Conservation (phyloP, 2,329 filamentous ascomycete genomes). For the Pseudogymnoascus sp. region DNA sequence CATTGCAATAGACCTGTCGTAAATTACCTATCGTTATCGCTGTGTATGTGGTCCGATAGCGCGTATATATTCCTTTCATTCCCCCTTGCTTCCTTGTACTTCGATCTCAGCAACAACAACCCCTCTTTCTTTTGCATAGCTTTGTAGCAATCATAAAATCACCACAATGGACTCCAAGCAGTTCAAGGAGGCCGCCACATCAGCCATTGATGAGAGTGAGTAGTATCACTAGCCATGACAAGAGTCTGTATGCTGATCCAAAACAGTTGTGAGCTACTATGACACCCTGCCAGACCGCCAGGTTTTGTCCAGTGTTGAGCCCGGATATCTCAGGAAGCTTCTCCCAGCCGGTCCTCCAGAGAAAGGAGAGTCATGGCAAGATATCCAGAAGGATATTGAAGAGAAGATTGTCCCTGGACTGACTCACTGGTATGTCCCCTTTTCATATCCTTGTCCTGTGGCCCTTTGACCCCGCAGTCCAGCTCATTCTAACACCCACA, state of each 20-base stretch:
- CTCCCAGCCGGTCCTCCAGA: conserved; percentile 61
- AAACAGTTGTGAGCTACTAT: conserved; percentile 72
- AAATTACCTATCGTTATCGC: conserved; percentile 2
- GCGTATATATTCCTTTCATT: background rate
- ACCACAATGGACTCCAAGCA: conserved; percentile 65
- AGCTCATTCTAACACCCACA: conserved; percentile 18
- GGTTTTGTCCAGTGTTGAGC: conserved; percentile 70
- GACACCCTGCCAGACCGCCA: conserved; percentile 60
- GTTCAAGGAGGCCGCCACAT: conserved; percentile 69
- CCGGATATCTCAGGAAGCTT: conserved; percentile 76
- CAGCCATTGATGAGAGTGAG: conserved; percentile 76
- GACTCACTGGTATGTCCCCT: conserved; percentile 62
- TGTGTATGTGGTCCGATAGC: background rate
- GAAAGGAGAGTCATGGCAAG: conserved; percentile 63
- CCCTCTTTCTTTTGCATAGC: background rate
- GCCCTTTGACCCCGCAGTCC: background rate
- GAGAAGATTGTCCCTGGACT: conserved; percentile 82
- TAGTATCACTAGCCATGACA: conserved; percentile 14
- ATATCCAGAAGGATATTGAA: conserved; percentile 78
- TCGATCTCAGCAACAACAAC: background rate
- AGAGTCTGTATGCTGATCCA: conserved; percentile 13
- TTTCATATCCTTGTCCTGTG: background rate
- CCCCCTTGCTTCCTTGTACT: background rate
- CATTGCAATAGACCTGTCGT: background rate
- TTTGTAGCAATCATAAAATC: background rate